phyloP scores from a whole-genome alignment of 1,284 basidiomycete species.

The Irpex sp. region DNA sequence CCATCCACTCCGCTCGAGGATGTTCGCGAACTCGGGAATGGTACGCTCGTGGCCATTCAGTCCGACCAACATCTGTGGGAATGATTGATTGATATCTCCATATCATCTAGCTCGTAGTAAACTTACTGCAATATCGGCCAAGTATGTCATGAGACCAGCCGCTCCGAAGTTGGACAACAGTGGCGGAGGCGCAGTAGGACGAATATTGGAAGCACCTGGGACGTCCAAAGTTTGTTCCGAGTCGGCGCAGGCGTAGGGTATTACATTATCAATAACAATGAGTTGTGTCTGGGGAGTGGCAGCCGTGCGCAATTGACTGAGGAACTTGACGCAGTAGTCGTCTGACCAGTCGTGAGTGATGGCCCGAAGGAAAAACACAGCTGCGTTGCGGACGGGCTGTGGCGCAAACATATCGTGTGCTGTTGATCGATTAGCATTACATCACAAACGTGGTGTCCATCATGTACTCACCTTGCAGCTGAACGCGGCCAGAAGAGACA shows the following conservation, averaged over 20 bases:
- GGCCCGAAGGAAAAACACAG: conserved; percentile 27
- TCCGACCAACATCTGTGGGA: conserved; percentile 14
- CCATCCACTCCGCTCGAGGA: conserved; percentile 16
- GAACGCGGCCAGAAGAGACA: not conserved
- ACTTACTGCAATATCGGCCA: not conserved
- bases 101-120: too few species aligned
- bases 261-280: conserved; percentile 5
- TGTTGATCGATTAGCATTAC: not conserved
- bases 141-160: not conserved
- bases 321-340: conserved; percentile 23
- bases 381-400: conserved; percentile 14
- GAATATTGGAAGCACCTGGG: not conserved
- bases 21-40: conserved; percentile 7
- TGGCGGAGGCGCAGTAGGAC: not conserved
- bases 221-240: not conserved
- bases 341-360: conserved; percentile 32
- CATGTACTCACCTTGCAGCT: not conserved
- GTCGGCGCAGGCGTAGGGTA: conserved; percentile 4
- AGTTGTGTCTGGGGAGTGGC: conserved; percentile 5
- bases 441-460: not conserved
- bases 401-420: conserved; percentile 26
- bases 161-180: not conserved
- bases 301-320: conserved; percentile 24
- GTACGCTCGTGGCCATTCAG: conserved; percentile 19
- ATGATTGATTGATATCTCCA: too few species aligned